phyloP scores from a whole-genome alignment of 805 yeast species.

The Babjeviella inositovora region DNA sequence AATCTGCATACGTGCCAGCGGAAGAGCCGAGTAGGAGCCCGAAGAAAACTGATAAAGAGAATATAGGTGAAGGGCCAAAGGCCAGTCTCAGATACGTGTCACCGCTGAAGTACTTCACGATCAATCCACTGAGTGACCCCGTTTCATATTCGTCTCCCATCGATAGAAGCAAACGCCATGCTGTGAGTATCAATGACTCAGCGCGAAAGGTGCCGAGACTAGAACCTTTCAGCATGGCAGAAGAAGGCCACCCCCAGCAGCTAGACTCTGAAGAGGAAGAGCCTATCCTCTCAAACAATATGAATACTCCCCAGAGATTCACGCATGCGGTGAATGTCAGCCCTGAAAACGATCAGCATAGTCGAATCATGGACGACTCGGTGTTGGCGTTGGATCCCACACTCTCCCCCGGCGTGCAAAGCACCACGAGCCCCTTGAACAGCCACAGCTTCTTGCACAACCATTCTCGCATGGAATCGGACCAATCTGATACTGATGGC shows the following conservation, averaged over 20 bases:
- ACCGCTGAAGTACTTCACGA: conserved; percentile 1
- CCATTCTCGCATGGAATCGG: conserved; percentile 1
- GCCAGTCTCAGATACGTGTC: conserved; percentile 1
- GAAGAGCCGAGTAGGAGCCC: conserved; percentile 1
- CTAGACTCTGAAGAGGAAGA: conserved; percentile 1
- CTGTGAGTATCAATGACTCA: background rate
- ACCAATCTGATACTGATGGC: background rate
- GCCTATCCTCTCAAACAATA: background rate
- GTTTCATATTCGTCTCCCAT: conserved; percentile 2
- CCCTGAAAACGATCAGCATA: conserved; percentile 11
- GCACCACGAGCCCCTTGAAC: conserved; percentile 4
- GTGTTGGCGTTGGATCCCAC: conserved; percentile 5
- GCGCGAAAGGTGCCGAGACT: conserved; percentile 2
- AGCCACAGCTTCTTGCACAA: conserved; percentile 8
- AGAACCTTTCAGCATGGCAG: too few relatives aligned
- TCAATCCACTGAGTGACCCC: too few relatives aligned
- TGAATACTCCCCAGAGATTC: conserved; percentile 8
- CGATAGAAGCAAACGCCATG: conserved; percentile 2
- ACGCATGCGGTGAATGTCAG: conserved; percentile 12
- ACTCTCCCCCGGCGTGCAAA: background rate
- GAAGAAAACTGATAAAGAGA: conserved; percentile 1
- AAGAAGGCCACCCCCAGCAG: too few relatives aligned
- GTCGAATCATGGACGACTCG: conserved; percentile 6
- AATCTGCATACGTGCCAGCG: background rate
- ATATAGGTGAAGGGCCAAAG: conserved; percentile 1